phyloP scores from a whole-genome alignment of 225 moss, liverwort and hornwort species.

The Polytrichum commune region DNA sequence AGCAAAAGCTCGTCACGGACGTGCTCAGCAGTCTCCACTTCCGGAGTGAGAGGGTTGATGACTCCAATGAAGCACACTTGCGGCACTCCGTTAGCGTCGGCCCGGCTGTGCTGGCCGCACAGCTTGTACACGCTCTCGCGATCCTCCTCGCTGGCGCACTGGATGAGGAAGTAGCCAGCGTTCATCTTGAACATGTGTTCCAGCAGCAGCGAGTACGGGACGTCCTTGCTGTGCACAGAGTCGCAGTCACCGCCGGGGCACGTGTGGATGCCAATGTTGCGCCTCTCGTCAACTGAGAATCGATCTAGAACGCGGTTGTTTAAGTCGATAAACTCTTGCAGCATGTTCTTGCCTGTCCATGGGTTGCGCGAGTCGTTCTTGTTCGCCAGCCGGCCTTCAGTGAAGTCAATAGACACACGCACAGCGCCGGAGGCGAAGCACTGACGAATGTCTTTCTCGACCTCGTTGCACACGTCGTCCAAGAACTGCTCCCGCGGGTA shows the following conservation, averaged over 20 bases:
- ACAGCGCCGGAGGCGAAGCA: constrained; percentile 34
- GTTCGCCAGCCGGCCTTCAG: constrained; percentile 49
- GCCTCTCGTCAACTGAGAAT: constrained; percentile 22
- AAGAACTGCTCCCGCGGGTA: constrained; percentile 32
- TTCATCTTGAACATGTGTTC: constrained; percentile 53
- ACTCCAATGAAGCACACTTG: constrained; percentile 60
- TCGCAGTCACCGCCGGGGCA: constrained; percentile 51
- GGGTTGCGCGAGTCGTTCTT: constrained; percentile 54
- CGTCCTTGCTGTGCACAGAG: constrained; percentile 56
- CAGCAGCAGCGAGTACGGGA: constrained; percentile 35
- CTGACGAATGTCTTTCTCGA: constrained; percentile 57
- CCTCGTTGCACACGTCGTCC: constrained; percentile 42
- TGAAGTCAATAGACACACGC: constrained; percentile 53
- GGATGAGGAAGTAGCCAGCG: constrained; percentile 55
- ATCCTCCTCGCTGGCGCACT: constrained; percentile 49
- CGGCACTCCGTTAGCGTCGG: constrained; percentile 44
- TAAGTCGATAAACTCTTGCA: constrained; percentile 45
- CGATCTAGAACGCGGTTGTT: constrained; percentile 49
- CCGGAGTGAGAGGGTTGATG: constrained; percentile 40
- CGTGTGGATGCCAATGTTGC: constrained; percentile 45
- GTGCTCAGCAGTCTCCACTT: constrained; percentile 40
- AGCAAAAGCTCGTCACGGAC: constrained; percentile 43
- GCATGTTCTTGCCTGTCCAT: constrained; percentile 50
- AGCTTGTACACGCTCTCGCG: constrained; percentile 44
- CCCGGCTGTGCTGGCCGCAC: constrained; percentile 34